Conservation (phyloP, 306 rosid genomes). For the Senna tora region DNA sequence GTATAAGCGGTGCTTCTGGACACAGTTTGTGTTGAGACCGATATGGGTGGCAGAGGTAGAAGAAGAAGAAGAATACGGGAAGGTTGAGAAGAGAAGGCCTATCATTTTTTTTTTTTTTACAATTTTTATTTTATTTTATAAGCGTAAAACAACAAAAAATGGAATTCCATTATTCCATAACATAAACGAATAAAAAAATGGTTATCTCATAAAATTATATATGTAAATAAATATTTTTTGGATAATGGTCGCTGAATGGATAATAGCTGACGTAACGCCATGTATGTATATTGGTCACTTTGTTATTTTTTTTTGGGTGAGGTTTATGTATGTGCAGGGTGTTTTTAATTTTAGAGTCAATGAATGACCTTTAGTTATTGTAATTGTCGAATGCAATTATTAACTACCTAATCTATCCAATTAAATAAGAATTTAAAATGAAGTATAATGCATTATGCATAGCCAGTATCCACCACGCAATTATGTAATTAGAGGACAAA, state of each 20-base stretch:
- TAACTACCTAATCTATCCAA: neutral
- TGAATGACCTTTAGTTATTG: neutral
- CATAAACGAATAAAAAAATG: neutral
- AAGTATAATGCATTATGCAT: too few relatives aligned
- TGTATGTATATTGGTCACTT: neutral
- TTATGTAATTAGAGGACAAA: too few relatives aligned
- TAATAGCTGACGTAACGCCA: conserved; percentile 53
- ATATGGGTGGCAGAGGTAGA: conserved; percentile 65
- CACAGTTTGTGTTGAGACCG: conserved; percentile 36
- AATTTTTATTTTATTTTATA: neutral
- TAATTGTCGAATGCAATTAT: neutral
- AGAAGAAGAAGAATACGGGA: conserved; percentile 37
- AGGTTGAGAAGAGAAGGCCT: conserved; percentile 38
- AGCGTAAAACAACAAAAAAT: neutral
- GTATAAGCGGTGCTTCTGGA: conserved; percentile 47
- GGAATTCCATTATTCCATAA: neutral
- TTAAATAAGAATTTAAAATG: neutral
- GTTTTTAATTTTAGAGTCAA: neutral
- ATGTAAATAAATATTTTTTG: conserved; percentile 1
- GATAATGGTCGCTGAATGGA: conserved; percentile 55
- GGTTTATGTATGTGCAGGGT: too few relatives aligned
- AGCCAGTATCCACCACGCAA: too few relatives aligned
- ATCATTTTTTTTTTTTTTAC: conserved; percentile 18
- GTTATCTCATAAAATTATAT: neutral
- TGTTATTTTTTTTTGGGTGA: too few relatives aligned